Percentiles rank a stretch among this genome's conserved stretches.
Evolutionary conservation across 2,329 filamentous ascomycete genomes (phyloP).

Genomic region (Thielaviopsis punctulata): DNA sequence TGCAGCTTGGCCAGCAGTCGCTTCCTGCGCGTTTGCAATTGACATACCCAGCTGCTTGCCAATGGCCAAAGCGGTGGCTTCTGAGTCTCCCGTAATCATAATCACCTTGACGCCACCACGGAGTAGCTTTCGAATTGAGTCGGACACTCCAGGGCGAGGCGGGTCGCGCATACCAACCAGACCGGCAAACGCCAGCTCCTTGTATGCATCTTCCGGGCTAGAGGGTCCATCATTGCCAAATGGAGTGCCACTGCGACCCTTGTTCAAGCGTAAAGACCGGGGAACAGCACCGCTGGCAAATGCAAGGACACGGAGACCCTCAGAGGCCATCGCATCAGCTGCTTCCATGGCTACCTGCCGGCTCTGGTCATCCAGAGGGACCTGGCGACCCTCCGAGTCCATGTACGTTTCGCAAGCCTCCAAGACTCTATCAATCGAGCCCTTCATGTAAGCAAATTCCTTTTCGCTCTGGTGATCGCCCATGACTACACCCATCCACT

Average conservation of each 20-base stretch:
- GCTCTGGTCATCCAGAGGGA: constrained; percentile 62
- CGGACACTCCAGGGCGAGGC: constrained; percentile 74
- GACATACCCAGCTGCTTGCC: constrained; percentile 91
- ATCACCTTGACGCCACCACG: constrained; percentile 90
- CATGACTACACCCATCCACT: constrained; percentile 97
- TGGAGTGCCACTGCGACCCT: constrained; percentile 27
- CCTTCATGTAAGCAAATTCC: constrained; percentile 89
- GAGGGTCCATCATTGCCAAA: constrained; percentile 23
- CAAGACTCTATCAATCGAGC: constrained; percentile 74
- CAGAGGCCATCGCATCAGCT: constrained; percentile 71
- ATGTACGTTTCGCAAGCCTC: constrained; percentile 82
- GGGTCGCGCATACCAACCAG: constrained; percentile 96
- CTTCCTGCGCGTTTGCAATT: constrained; percentile 39
- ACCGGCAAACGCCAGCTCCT: constrained; percentile 73
- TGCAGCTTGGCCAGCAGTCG: constrained; percentile 34
- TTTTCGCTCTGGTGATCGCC: constrained; percentile 42
- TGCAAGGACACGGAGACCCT: constrained; percentile 77
- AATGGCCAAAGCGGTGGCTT: constrained; percentile 87
- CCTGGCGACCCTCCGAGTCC: constrained; percentile 68
- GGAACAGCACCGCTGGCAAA: constrained; percentile 71
- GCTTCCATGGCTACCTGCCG: constrained; percentile 60
- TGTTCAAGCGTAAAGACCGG: constrained; percentile 21
- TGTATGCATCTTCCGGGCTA: constrained; percentile 57
- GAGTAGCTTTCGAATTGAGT: constrained; percentile 78
- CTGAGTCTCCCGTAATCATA: constrained; percentile 97